A percentile compares a stretch with the other conserved stretches of the same genome.
Conservation (phyloP, 352 stramenopile species). For the Phytophthora citrophthora region DNA sequence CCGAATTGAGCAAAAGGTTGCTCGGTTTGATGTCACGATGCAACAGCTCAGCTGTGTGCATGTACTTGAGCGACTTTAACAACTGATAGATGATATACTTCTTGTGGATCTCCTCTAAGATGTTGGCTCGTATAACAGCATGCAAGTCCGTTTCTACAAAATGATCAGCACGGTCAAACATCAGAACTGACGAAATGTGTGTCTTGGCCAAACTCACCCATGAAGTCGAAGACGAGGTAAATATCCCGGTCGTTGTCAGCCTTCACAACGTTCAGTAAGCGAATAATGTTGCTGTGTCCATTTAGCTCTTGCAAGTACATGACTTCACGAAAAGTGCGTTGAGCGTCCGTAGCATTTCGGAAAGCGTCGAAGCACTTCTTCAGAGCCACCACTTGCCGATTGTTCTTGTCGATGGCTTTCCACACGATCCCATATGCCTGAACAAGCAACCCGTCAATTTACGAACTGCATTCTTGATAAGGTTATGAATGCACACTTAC, state of each 20-base stretch:
- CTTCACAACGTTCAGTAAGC: slow-evolving; percentile 93
- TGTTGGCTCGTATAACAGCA: slow-evolving; percentile 95
- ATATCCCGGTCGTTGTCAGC: slow-evolving; percentile 97
- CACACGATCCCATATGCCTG: slow-evolving; percentile 96
- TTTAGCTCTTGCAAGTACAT: slow-evolving; percentile 96
- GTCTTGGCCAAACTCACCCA: slow-evolving; percentile 60
- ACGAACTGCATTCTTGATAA: neutral
- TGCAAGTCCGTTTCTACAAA: slow-evolving; percentile 94
- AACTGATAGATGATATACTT: slow-evolving; percentile 98
- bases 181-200: neutral
- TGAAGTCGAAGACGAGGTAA: slow-evolving; percentile 97
- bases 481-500: slow-evolving; percentile 42
- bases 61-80: slow-evolving; percentile 96
- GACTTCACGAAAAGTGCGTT: slow-evolving; percentile 96
- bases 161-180: slow-evolving; percentile 6
- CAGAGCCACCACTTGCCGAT: slow-evolving; percentile 90
- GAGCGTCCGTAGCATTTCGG: slow-evolving; percentile 94
- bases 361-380: slow-evolving; percentile 99
- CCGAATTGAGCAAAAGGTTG: slow-evolving; percentile 96
- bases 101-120: slow-evolving; percentile 96
- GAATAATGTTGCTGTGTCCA: slow-evolving; percentile 95
- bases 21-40: slow-evolving; percentile 97
- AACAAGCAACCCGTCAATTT: slow-evolving; percentile 3
- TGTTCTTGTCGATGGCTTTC: slow-evolving; percentile 96
- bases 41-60: slow-evolving; percentile 94